Evolutionary conservation across 768 basidiomycete genomes (phyloP).

Genomic region (Trametes villosa): DNA sequence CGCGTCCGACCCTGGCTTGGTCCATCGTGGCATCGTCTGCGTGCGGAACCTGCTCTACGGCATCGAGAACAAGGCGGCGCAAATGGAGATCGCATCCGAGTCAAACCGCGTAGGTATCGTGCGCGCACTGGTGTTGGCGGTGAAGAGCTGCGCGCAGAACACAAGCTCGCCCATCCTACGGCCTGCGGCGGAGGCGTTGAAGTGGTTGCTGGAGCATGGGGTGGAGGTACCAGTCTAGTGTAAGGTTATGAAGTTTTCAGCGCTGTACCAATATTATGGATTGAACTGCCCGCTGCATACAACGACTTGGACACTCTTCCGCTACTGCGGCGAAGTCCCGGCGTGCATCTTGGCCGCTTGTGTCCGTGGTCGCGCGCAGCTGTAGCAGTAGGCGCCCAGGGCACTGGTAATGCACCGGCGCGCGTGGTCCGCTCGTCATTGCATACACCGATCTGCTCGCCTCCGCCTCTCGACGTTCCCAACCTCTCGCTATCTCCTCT

Average conservation of each 20-base stretch:
- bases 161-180: slow-evolving; percentile 44
- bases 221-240: slow-evolving; percentile 17
- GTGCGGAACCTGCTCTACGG: slow-evolving; percentile 63
- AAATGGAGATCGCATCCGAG: slow-evolving; percentile 52
- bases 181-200: slow-evolving; percentile 57
- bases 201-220: slow-evolving; percentile 41
- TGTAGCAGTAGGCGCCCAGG: neutral
- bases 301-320: too few relatives aligned
- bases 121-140: slow-evolving; percentile 52
- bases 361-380: too few relatives aligned
- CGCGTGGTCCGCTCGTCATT: slow-evolving; percentile 7
- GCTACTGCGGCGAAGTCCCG: too few relatives aligned
- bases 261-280: neutral
- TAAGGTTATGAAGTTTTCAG: neutral
- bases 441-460: neutral
- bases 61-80: slow-evolving; percentile 43
- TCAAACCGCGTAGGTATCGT: slow-evolving; percentile 58
- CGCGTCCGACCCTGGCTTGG: slow-evolving; percentile 59
- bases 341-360: too few relatives aligned
- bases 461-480: neutral
- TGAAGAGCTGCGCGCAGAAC: slow-evolving; percentile 46
- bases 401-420: neutral
- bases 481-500: neutral
- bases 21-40: slow-evolving; percentile 82
- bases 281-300: neutral